phyloP scores from a whole-genome alignment of 2,329 filamentous ascomycete genomes.

The Bisporella sp. region DNA sequence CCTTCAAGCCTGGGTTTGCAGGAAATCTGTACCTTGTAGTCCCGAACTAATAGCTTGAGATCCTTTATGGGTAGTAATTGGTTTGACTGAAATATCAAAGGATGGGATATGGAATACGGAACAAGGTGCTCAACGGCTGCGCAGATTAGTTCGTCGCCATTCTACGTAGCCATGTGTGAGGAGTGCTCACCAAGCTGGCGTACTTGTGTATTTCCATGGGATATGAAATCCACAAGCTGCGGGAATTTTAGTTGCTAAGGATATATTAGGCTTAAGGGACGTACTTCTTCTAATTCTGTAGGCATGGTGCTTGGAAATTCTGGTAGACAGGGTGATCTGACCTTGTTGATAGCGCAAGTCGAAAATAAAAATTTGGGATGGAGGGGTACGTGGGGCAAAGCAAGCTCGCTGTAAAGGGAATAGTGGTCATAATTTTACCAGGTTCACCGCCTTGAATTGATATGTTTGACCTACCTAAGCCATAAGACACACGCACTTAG shows the following conservation, averaged over 20 bases:
- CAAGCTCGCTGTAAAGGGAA: too few relatives aligned
- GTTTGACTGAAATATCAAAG: constrained; percentile 75
- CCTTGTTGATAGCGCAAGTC: too few relatives aligned
- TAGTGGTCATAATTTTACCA: too few relatives aligned
- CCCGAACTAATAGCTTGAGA: constrained; percentile 77
- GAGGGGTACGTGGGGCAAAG: too few relatives aligned
- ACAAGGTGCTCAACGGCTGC: constrained; percentile 78
- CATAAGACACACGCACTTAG: too few relatives aligned
- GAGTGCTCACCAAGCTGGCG: constrained; percentile 60
- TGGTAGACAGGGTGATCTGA: too few relatives aligned
- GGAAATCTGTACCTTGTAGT: constrained; percentile 60
- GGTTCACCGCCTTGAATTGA: too few relatives aligned
- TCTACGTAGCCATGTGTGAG: not conserved
- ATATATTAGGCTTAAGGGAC: not conserved
- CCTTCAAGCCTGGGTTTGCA: not conserved
- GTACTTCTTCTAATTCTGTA: constrained; percentile 66
- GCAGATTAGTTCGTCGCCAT: constrained; percentile 10
- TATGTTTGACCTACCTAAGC: too few relatives aligned
- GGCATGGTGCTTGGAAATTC: constrained; percentile 44
- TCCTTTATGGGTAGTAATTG: constrained; percentile 75
- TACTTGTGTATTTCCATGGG: constrained; percentile 86
- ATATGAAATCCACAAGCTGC: constrained; percentile 87
- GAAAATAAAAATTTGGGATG: too few relatives aligned
- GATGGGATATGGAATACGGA: constrained; percentile 68
- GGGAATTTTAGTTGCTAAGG: constrained; percentile 7